Base-by-base conservation (phyloP, 768 basidiomycete species). In the Antrodiella citrinella region DNA sequence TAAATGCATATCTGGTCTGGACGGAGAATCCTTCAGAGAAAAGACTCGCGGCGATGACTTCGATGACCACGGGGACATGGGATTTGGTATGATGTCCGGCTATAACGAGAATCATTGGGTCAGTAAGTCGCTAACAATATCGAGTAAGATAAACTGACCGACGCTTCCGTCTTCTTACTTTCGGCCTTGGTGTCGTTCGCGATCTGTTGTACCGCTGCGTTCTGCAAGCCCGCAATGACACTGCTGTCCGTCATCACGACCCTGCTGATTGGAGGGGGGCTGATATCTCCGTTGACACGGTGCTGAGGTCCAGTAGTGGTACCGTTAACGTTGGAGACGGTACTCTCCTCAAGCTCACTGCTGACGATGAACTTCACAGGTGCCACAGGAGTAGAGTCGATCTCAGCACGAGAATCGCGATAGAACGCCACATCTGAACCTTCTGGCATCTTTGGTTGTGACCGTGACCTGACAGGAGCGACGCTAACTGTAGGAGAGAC, bases 341-440 rank as follows among this genome's bases (percentile, higher is more conserved):
- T 5, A 19, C 51, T 54, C 12, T 57, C 60, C 39, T 89, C 87
- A 48, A 91, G 61, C 65, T 91, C 90, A 59, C 88, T 91, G 49
- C 70, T 77, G 42, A 91, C 85, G 44, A 82, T 86, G 68, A 92
- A 92, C 54, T 77, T 81, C 51, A 90, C 84, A 9, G 71, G 55
- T 7, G 30, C 7, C 7, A 7, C 30, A 35, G 30, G 30, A 35
- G 30, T 15, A 7, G 30, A 15, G 30, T 7, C 70, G 13, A 66
- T 63, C 49, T 81, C 77, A 30, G 80, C 72, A 25, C 74, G 72
- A 4, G 78, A 78, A 60, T 81, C 77, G 35, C 84, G 82, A 63
- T 82, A 82, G 65, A 86, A 86, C 26, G 81, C 86, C 48, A 89
- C 82, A 39, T 74, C 76, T 43, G 83, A 80, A 19, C 85, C 86